Conservation (phyloP, 2,329 filamentous ascomycete species). For the Cladosporium austrohemisphaericum region DNA sequence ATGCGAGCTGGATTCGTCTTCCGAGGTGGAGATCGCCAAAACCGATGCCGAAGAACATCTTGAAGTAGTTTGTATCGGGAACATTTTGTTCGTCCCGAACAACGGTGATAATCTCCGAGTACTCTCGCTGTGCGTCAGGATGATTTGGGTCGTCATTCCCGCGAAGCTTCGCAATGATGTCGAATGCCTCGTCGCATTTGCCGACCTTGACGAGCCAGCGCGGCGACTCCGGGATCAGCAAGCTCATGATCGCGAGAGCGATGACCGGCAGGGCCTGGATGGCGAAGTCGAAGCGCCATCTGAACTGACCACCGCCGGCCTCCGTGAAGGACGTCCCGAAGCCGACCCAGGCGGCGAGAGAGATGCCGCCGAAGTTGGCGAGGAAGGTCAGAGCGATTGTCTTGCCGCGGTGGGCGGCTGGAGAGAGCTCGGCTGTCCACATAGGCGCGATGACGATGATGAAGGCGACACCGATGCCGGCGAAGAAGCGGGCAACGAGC, state of each 20-base stretch:
- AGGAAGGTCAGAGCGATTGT: slow-evolving; percentile 17
- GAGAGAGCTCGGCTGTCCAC: slow-evolving; percentile 20
- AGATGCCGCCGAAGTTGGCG: slow-evolving; percentile 16
- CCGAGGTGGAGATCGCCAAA: slow-evolving; percentile 14
- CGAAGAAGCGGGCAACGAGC: slow-evolving; percentile 18
- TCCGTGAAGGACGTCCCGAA: slow-evolving; percentile 20
- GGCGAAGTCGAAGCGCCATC: slow-evolving; percentile 22
- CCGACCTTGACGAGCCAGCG: slow-evolving; percentile 14
- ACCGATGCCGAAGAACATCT: slow-evolving; percentile 32
- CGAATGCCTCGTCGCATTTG: slow-evolving; percentile 13
- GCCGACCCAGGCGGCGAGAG: slow-evolving; percentile 22
- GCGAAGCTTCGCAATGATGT: slow-evolving; percentile 19
- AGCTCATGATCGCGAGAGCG: slow-evolving; percentile 8
- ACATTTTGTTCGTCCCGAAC: slow-evolving; percentile 9
- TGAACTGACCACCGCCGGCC: slow-evolving; percentile 21
- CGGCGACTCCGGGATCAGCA: slow-evolving; percentile 17
- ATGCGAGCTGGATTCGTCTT: slow-evolving; percentile 24
- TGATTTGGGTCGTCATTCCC: slow-evolving; percentile 19
- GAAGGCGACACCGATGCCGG: slow-evolving; percentile 19
- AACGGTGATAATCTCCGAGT: slow-evolving; percentile 25
- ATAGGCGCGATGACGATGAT: slow-evolving; percentile 18
- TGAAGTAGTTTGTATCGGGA: slow-evolving; percentile 18
- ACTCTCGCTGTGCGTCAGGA: slow-evolving; percentile 23
- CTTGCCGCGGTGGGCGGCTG: slow-evolving; percentile 18
- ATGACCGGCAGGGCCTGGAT: slow-evolving; percentile 19